These are phyloP conservation scores for Colletotrichum aenigma DNA, from an alignment of 2,329 filamentous ascomycete genomes.

Conservation along the genomic window DNA sequence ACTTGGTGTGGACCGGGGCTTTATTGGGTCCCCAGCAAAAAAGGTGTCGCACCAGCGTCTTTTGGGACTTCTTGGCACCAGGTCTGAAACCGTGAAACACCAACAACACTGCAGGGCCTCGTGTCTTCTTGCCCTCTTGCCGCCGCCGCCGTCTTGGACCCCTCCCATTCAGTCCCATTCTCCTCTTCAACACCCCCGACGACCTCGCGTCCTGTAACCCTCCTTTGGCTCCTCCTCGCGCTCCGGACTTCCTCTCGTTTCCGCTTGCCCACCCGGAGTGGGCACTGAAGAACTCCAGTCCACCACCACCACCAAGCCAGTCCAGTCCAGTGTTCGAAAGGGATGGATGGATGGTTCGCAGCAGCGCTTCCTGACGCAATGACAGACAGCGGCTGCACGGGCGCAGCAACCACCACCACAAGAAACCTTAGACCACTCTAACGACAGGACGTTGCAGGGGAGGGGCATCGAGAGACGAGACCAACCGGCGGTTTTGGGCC, in stretches of 20 bases:
- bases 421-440: not conserved
- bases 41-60: constrained; percentile 3
- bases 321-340: not conserved
- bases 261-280: not conserved
- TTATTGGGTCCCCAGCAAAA: not conserved
- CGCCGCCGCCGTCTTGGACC: not conserved
- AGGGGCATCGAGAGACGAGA: not conserved
- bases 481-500: not conserved
- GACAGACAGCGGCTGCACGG: constrained; percentile 18
- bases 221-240: not conserved
- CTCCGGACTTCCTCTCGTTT: not conserved
- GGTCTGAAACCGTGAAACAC: constrained; percentile 16
- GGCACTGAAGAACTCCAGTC: not conserved
- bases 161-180: not conserved
- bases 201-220: not conserved
- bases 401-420: not conserved
- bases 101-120: not conserved
- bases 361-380: constrained; percentile 15
- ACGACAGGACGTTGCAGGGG: not conserved
- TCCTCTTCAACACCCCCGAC: not conserved
- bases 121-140: not conserved
- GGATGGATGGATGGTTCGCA: not conserved
- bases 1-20: not conserved
- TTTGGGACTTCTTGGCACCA: constrained; percentile 11
- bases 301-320: not conserved